A percentile compares a stretch with the other conserved stretches of the same genome.
Evolutionary conservation across 1,139 yeast species (phyloP).

Genomic region (Scheffersomyces quercinus): DNA sequence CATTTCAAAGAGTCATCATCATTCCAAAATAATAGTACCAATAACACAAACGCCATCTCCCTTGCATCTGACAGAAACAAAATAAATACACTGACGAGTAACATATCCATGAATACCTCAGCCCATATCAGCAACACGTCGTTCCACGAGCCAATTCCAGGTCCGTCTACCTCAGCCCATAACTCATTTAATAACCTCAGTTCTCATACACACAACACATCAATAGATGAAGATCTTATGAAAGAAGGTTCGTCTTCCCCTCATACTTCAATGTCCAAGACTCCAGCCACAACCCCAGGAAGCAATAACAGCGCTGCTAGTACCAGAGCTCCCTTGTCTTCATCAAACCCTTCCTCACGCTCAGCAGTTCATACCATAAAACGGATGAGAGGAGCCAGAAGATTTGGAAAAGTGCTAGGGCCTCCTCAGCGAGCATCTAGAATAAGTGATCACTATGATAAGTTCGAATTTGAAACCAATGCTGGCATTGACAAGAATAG

Average conservation of each 20-base stretch:
- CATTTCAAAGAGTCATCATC: constrained; percentile 27
- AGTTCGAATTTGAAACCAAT: constrained; percentile 6
- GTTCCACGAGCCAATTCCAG: constrained; percentile 1
- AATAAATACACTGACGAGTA: background rate
- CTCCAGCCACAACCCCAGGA: constrained; percentile 22
- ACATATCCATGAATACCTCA: background rate
- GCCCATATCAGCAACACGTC: background rate
- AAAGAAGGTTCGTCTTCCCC: constrained; percentile 12
- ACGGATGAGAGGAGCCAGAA: constrained; percentile 30
- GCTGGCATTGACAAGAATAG: constrained; percentile 2
- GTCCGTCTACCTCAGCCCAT: constrained; percentile 7
- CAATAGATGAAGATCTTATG: constrained; percentile 14
- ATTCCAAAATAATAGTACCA: background rate
- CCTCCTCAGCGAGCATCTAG: constrained; percentile 41
- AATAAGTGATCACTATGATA: constrained; percentile 15
- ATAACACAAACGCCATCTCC: background rate
- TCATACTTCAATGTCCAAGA: constrained; percentile 10
- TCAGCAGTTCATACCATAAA: constrained; percentile 20
- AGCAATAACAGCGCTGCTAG: constrained; percentile 7
- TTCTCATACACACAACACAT: constrained; percentile 14
- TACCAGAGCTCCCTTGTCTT: too few species aligned
- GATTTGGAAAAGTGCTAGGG: constrained; percentile 39
- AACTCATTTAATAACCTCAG: constrained; percentile 14
- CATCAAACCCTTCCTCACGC: background rate
- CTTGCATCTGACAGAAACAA: background rate